phyloP scores from a whole-genome alignment of 305 asterid species.

The Solanum hybrid region DNA sequence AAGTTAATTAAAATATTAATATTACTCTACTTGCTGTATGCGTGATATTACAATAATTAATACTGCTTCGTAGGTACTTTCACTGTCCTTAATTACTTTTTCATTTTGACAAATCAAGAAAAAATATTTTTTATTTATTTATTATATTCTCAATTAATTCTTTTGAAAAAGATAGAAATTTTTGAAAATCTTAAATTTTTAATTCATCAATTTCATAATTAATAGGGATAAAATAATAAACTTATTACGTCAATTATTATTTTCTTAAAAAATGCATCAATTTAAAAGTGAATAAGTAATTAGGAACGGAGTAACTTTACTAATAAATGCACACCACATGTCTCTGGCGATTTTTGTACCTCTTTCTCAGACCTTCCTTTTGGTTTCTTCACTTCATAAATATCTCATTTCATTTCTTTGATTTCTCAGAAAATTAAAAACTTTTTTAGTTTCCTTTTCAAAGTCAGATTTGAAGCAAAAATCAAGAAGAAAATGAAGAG shows the following conservation, averaged over 20 bases:
- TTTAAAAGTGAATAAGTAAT: too few relatives aligned
- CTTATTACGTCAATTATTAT: rapidly evolving
- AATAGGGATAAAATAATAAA: too few relatives aligned
- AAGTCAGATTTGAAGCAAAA: background rate
- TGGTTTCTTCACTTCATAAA: background rate
- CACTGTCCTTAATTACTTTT: too few relatives aligned
- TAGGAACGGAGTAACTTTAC: background rate
- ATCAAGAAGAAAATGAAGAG: slow-evolving; percentile 8
- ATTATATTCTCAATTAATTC: too few relatives aligned
- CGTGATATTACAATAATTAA: background rate
- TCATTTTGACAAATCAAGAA: rapidly evolving
- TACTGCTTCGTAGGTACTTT: background rate
- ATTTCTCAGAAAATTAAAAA: background rate
- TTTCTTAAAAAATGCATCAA: rapidly evolving
- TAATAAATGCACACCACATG: background rate
- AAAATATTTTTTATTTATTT: too few relatives aligned
- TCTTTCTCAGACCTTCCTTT: background rate
- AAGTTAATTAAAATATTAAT: background rate
- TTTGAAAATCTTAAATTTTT: too few relatives aligned
- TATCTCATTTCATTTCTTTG: background rate
- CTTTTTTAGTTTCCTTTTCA: background rate
- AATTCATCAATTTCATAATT: too few relatives aligned
- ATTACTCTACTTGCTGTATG: background rate
- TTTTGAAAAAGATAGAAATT: too few relatives aligned
- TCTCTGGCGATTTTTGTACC: background rate